These are phyloP conservation scores for Paspalum vaginatum DNA, from an alignment of 176 grass and related monocot genomes.

Conservation along the genomic window DNA sequence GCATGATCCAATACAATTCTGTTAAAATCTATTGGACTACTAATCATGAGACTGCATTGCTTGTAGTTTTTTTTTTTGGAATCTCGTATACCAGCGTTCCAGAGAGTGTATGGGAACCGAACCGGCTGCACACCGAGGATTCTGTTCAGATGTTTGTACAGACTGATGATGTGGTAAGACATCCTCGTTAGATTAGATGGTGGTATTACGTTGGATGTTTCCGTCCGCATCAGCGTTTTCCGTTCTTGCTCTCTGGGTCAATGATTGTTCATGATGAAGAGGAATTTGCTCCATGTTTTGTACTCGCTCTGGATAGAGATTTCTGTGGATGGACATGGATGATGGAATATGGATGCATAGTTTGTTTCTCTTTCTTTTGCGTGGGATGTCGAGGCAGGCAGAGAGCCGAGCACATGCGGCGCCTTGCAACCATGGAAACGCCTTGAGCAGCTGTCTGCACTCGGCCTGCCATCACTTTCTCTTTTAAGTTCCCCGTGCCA, in stretches of 20 bases:
- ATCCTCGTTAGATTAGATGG: no score
- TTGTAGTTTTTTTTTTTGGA: no score
- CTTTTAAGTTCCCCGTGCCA: background rate
- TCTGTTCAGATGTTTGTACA: no score
- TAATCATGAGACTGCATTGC: no score
- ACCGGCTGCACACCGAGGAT: no score
- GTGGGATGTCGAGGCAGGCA: background rate
- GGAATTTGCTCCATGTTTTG: no score
- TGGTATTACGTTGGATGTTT: no score
- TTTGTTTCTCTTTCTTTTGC: background rate
- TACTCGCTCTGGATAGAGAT: background rate
- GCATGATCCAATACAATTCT: background rate
- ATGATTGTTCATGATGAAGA: slow-evolving; percentile 23
- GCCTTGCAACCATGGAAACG: background rate
- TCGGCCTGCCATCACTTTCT: background rate
- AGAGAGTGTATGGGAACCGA: no score
- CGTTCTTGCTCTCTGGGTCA: background rate
- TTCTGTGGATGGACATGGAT: background rate
- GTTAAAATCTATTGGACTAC: background rate
- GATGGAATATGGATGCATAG: no score
- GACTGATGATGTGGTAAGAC: no score
- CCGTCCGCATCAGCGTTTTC: background rate
- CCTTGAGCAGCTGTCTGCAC: background rate
- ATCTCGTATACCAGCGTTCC: background rate
- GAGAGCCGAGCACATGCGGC: slow-evolving; percentile 19